A percentile compares a stretch with the other conserved stretches of the same genome.
Evolutionary conservation across 352 stramenopile species (phyloP).

Genomic region (Blastocystis sp.): DNA sequence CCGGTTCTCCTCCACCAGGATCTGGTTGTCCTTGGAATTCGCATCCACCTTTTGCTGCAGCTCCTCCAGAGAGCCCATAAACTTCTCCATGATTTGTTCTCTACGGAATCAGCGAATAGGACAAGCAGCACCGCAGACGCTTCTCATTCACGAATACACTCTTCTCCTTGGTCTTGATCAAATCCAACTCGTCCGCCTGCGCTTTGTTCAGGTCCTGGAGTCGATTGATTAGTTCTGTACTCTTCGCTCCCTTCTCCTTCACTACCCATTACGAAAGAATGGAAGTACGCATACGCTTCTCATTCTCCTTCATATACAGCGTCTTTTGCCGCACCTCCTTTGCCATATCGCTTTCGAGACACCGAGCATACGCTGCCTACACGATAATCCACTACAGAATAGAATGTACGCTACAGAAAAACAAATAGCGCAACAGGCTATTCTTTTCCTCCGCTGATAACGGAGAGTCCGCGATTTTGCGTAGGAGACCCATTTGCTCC

Average conservation of each 20-base stretch:
- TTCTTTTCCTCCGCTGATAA: slow-evolving; percentile 57
- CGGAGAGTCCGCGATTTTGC: slow-evolving; percentile 1
- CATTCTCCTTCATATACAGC: slow-evolving; percentile 30
- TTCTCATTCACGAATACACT: slow-evolving; percentile 52
- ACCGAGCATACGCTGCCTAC: slow-evolving; percentile 31
- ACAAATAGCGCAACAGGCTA: slow-evolving; percentile 36
- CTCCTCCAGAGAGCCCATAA: slow-evolving; percentile 54
- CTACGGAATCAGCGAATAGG: not conserved
- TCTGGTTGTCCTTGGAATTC: slow-evolving; percentile 33
- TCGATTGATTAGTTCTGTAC: slow-evolving; percentile 31
- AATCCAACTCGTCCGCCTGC: slow-evolving; percentile 19
- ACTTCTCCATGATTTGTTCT: slow-evolving; percentile 48
- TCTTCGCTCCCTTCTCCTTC: slow-evolving; percentile 20
- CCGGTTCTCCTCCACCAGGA: slow-evolving; percentile 42
- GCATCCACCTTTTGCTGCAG: slow-evolving; percentile 39
- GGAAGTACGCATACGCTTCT: slow-evolving; percentile 11
- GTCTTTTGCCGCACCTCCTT: slow-evolving; percentile 35
- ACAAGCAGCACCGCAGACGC: slow-evolving; percentile 10
- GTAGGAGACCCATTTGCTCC: slow-evolving; percentile 20
- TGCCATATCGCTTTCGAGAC: slow-evolving; percentile 54
- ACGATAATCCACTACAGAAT: not conserved
- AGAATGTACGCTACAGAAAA: slow-evolving; percentile 1
- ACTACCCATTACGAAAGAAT: not conserved
- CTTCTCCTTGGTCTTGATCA: slow-evolving; percentile 47
- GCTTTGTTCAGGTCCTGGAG: slow-evolving; percentile 58